Conservation (phyloP, 768 basidiomycete genomes). For the Phlegmacium glaucopus region DNA sequence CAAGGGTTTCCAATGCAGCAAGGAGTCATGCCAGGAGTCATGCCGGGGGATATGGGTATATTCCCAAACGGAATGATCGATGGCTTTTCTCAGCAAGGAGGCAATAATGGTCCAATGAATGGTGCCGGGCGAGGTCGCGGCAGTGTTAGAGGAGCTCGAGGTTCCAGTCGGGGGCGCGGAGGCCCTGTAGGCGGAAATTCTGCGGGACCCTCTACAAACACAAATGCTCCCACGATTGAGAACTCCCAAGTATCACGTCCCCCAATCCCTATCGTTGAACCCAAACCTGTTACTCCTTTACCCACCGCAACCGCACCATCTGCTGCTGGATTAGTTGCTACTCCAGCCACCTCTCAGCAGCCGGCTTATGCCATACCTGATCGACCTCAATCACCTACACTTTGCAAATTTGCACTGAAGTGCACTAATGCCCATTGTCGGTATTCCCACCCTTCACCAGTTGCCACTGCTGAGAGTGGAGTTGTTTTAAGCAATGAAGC, state of each 20-base stretch:
- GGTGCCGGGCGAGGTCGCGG: constrained; percentile 39
- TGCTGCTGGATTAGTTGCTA: constrained; percentile 26
- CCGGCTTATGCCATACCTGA: constrained; percentile 60
- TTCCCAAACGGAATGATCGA: constrained; percentile 37
- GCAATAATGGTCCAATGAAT: constrained; percentile 13
- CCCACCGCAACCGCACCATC: constrained; percentile 22
- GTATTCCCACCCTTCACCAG: constrained; percentile 95
- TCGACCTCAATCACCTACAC: constrained; percentile 79
- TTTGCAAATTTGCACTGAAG: constrained; percentile 92
- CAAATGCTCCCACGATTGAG: constrained; percentile 6
- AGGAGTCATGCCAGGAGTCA: constrained; percentile 26
- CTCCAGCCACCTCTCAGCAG: constrained; percentile 22
- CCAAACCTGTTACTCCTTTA: constrained; percentile 18
- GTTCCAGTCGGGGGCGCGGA: constrained; percentile 48
- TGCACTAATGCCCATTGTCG: constrained; percentile 89
- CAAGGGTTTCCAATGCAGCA: constrained; percentile 63
- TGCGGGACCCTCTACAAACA: constrained; percentile 12
- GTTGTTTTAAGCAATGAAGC: constrained; percentile 92
- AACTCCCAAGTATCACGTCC: constrained; percentile 18
- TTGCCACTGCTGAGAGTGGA: constrained; percentile 91
- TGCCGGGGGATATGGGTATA: constrained; percentile 53
- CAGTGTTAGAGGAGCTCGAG: constrained; percentile 40
- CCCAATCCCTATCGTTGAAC: constrained; percentile 12
- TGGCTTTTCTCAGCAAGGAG: constrained; percentile 28
- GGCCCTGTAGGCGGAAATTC: constrained; percentile 30